Conservation (phyloP, 441 rosid genomes). For the Manihot esculenta region DNA sequence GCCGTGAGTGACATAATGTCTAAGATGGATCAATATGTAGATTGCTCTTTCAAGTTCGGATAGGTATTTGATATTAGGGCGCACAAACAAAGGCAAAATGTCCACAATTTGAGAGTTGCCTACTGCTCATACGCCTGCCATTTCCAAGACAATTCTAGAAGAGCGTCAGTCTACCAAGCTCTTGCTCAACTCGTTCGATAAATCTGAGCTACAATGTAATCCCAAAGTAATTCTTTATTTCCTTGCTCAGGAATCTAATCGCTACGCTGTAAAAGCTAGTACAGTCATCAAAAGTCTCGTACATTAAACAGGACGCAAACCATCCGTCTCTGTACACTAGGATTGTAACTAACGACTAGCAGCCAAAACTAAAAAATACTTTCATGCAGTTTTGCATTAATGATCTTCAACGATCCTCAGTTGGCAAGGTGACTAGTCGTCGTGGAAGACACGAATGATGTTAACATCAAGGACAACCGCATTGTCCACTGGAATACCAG, state of each 20-base stretch:
- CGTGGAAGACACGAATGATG: slow-evolving; percentile 34
- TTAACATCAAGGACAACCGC: slow-evolving; percentile 34
- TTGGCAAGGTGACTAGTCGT: neutral
- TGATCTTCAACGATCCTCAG: neutral
- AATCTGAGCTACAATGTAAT: neutral
- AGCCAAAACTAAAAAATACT: neutral
- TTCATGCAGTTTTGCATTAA: neutral
- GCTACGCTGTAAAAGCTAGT: neutral
- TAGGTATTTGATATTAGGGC: no score
- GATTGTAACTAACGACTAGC: neutral
- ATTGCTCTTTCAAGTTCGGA: no score
- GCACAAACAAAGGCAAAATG: no score
- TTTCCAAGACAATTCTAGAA: no score
- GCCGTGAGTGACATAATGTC: no score
- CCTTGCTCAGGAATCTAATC: neutral
- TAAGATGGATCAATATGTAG: no score
- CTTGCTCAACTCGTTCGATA: no score
- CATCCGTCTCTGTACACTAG: neutral
- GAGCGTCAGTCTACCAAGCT: no score
- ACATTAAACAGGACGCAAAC: neutral
- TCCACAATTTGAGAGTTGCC: no score
- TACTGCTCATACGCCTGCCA: no score
- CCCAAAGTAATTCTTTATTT: neutral
- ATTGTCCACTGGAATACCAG: slow-evolving; percentile 16
- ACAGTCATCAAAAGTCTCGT: neutral